phyloP scores from a whole-genome alignment of 2,329 filamentous ascomycete genomes.

The Fusarium verticillioides region DNA sequence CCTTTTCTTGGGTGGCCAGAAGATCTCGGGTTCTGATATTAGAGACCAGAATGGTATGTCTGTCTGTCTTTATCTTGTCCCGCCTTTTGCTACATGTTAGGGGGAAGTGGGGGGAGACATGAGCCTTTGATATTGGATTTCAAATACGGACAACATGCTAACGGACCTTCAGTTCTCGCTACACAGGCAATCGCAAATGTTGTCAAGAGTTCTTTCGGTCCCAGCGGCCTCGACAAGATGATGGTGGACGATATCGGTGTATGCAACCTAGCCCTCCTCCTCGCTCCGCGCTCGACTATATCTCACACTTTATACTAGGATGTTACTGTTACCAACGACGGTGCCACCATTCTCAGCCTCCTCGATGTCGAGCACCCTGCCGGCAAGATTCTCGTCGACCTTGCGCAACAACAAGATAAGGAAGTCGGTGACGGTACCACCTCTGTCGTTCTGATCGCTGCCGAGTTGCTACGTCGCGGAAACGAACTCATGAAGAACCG shows the following conservation, averaged over 20 bases:
- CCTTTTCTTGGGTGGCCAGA: slow-evolving; percentile 95
- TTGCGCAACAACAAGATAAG: slow-evolving; percentile 98
- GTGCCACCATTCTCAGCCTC: slow-evolving; percentile 93
- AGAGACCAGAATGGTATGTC: slow-evolving; percentile 90
- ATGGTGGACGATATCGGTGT: slow-evolving; percentile 99
- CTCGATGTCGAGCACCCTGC: slow-evolving; percentile 98
- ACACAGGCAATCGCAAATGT: slow-evolving; percentile 99
- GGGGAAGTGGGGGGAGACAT: slow-evolving; percentile 40
- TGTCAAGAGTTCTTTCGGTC: slow-evolving; percentile 98
- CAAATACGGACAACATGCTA: slow-evolving; percentile 26
- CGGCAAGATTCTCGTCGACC: slow-evolving; percentile 96
- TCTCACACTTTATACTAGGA: slow-evolving; percentile 66
- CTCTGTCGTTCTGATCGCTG: slow-evolving; percentile 95
- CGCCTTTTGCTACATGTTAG: slow-evolving; percentile 38
- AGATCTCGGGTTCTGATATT: slow-evolving; percentile 97
- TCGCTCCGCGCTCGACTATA: slow-evolving; percentile 26
- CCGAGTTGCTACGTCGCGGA: slow-evolving; percentile 89
- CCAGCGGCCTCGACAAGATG: slow-evolving; percentile 98
- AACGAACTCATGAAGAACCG: slow-evolving; percentile 99
- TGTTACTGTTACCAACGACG: slow-evolving; percentile 98
- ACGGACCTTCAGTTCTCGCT: slow-evolving; percentile 74
- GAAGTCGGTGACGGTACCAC: slow-evolving; percentile 99
- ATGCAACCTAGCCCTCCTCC: slow-evolving; percentile 51
- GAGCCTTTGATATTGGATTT: slow-evolving; percentile 31
- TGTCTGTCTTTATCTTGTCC: slow-evolving; percentile 37